Evolutionary conservation across 2,329 filamentous ascomycete genomes (phyloP), one percentile per base, ranked within the genome.

Genomic region (Cyphellophora attinorum): DNA sequence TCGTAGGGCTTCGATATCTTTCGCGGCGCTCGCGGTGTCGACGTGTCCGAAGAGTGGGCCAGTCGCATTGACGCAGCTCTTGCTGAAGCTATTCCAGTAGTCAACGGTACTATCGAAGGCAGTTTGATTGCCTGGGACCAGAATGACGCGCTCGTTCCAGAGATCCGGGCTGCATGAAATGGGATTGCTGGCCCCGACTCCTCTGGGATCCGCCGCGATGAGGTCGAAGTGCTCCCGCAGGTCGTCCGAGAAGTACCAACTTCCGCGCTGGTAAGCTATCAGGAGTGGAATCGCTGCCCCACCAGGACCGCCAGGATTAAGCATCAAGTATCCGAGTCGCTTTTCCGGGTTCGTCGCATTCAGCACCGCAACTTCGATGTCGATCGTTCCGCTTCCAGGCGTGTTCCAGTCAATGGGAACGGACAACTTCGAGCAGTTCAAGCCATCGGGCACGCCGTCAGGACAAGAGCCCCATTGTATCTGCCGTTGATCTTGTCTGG

Each of bases 151-250:
- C n/a, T 8, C 21, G 21, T 25, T 25, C 35, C 47, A 65, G 4
- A 58, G 48, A 3, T 35, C 46, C 3, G 49, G 44, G 41, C 64
- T 58, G 44, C 64, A 67, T 33, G 50, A 42, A 15, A 64, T 49
- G 0, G 55, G 54, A 2, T 53, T 54, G 48, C 63, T 67, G 29
- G 56, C 33, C 3, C 61, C 62, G 16, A 61, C 55, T 10, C 64
- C 64, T 3, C 64, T 56, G 1, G 62, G 63, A 38, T 67, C 63
- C 2, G 63, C 47, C 3, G 59, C 63, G 29, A 67, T 57, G 13
- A 66, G 47, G 42, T 67, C 63, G 47, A 62, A 66, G 31, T 41
- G 34, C 37, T 53, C 49, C 17, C 48, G 38, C 15, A 58, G 45
- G 8, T 25, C 8, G 8, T 25, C 8, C 21, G 21, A 25, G 21